Evolutionary conservation across 306 rosid genomes (phyloP), one percentile per base, ranked within the genome.

Genomic region (Cucumis melo): DNA sequence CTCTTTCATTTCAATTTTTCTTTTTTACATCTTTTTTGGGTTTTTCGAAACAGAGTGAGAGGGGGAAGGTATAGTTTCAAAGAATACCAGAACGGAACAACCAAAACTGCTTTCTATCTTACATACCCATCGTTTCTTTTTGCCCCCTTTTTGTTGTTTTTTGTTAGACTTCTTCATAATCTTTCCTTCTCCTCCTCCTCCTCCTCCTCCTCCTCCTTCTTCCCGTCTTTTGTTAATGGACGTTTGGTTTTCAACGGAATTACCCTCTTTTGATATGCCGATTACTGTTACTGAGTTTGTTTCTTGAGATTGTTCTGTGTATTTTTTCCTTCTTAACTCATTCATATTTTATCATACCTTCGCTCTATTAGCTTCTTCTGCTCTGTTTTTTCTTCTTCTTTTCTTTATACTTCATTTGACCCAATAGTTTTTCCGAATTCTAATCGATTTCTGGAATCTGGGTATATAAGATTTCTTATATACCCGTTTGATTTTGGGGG

Each of bases 221-320:
- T 6, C 53, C 23, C 24, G 68, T 57, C 62, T 65, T 75, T 24
- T 74, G 46, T 78, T 21, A 41, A 14, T 77, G 83, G 86, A 80
- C 85, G 85, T 79, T 87, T 81, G 85, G 90, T 80, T 42, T 70
- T 54, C 79, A 85, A 82, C 89, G 78, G 82, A 82, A 83, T 83
- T 81, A 80, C 73, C 83, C 87, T 81, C 86, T 80, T 42, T 66
- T 1, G 32, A 41, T 38, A 11, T 66, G 19, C 5, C 32, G 21
- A 66, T 66, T 57, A 73, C 80, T 75, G 82, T 80, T 86, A 85
- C 83, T 15, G 39, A 44, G 75, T 70, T 46, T 70, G 80, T 77
- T 83, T 86, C 16, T 67, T 80, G 75, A 82, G 29, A 80, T 83
- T 51, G 84, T 44, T 80, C 53, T 59, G 20, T 23, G 21, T 66